Evolutionary conservation across 768 basidiomycete genomes (phyloP).

Genomic region (Amanita phalloides): DNA sequence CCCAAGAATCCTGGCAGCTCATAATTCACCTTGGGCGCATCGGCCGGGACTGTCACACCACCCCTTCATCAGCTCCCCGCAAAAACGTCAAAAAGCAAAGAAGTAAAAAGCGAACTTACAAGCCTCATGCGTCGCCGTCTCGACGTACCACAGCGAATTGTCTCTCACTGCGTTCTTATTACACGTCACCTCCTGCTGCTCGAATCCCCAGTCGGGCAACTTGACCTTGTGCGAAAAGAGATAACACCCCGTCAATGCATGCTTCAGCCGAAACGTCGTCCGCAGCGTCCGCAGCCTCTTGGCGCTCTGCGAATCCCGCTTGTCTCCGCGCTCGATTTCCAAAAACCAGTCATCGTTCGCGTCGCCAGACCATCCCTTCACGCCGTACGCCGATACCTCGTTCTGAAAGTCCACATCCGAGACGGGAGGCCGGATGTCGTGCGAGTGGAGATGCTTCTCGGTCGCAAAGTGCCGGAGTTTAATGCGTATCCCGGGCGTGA

Average conservation of each 20-base stretch:
- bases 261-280: constrained; percentile 75
- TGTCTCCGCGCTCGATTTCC: constrained; percentile 69
- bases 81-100: neutral
- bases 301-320: constrained; percentile 50
- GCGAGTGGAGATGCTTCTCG: constrained; percentile 85
- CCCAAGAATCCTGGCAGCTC: constrained; percentile 76
- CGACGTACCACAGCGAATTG: constrained; percentile 92
- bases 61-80: neutral
- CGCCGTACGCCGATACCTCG: constrained; percentile 92
- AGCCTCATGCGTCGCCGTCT: constrained; percentile 72
- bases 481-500: constrained; percentile 60
- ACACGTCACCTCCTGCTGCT: constrained; percentile 99
- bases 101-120: constrained; percentile 29
- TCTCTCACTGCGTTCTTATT: constrained; percentile 90
- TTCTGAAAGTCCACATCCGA: constrained; percentile 99
- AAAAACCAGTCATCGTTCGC: constrained; percentile 90
- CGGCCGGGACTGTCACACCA: constrained; percentile 42
- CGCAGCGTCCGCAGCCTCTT: constrained; percentile 71
- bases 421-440: constrained; percentile 89
- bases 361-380: constrained; percentile 77
- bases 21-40: constrained; percentile 85
- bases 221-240: constrained; percentile 98
- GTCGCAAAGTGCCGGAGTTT: constrained; percentile 75
- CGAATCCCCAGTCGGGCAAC: constrained; percentile 94
- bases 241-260: constrained; percentile 87